Percentiles rank a stretch among this genome's conserved stretches.
Conservation (phyloP, 2,329 filamentous ascomycete species). For the Fusarium newnesense region DNA sequence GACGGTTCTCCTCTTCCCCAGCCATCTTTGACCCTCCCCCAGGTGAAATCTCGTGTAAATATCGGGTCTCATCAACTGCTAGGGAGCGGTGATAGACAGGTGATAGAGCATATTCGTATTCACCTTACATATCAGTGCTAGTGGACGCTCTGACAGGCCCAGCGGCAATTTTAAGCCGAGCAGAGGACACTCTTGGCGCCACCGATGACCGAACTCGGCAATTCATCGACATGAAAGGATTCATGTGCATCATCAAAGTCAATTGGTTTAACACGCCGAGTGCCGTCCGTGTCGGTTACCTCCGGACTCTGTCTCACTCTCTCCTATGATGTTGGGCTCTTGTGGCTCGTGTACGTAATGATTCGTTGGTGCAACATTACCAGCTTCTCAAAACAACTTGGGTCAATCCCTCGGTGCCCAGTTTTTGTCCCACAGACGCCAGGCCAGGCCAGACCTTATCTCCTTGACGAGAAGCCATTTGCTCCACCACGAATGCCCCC, state of each 20-base stretch:
- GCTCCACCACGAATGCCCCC: not conserved
- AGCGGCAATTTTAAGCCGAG: constrained; percentile 37
- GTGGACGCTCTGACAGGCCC: constrained; percentile 1
- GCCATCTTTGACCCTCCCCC: not conserved
- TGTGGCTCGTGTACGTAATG: constrained; percentile 18
- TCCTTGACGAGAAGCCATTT: constrained; percentile 1
- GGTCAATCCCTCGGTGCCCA: not conserved
- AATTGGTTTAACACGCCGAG: constrained; percentile 17
- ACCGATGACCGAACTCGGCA: constrained; percentile 27
- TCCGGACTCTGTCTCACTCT: not conserved
- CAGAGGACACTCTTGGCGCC: constrained; percentile 5
- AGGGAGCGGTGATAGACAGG: not conserved
- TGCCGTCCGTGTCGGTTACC: not conserved
- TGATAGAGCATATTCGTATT: not conserved
- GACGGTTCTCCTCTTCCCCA: not conserved
- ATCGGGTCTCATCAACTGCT: not conserved
- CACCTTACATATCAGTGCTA: constrained; percentile 24
- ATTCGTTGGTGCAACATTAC: not conserved
- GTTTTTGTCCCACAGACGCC: not conserved
- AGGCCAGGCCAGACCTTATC: constrained; percentile 3
- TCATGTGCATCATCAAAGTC: constrained; percentile 19
- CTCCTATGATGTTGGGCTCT: not conserved
- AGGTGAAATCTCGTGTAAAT: not conserved
- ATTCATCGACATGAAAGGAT: constrained; percentile 26
- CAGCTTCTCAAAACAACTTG: constrained; percentile 17